These are phyloP conservation scores for Rubia tinctorum DNA, from an alignment of 305 asterid genomes.

Conservation along the genomic window DNA sequence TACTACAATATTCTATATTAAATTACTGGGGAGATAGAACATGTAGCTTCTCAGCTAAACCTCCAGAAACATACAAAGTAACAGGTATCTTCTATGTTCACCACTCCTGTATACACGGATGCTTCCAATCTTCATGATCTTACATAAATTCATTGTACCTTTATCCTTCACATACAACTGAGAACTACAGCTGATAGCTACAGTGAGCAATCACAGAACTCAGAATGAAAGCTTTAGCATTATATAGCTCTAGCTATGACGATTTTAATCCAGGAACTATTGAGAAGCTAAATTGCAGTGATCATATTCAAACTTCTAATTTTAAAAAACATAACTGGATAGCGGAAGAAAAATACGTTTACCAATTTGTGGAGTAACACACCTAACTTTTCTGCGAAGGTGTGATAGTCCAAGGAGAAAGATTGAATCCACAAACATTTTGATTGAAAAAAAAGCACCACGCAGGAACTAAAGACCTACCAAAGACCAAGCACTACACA, in stretches of 20 bases:
- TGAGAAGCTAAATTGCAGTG: not conserved
- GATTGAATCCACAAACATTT: not conserved
- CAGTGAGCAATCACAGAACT: not conserved
- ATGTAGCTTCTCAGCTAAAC: not conserved
- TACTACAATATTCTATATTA: not conserved
- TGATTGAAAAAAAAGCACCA: not conserved
- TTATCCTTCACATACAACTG: not conserved
- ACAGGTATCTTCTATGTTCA: not conserved
- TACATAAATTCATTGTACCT: not conserved
- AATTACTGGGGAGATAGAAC: not conserved
- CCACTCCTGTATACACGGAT: not conserved
- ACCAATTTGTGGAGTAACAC: not conserved
- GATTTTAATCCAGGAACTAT: not conserved
- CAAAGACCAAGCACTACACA: not conserved
- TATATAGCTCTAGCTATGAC: not conserved
- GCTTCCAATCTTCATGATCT: not conserved
- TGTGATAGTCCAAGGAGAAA: not conserved
- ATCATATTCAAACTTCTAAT: not conserved
- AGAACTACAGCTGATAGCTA: not conserved
- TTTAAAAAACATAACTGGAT: no score
- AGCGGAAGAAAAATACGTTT: no score
- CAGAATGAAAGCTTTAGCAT: not conserved
- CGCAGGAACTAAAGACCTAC: not conserved
- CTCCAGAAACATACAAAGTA: not conserved
- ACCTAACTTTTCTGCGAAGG: not conserved